These are phyloP conservation scores for Penicillium italicum DNA, from an alignment of 2,329 filamentous ascomycete genomes.

Conservation along the genomic window DNA sequence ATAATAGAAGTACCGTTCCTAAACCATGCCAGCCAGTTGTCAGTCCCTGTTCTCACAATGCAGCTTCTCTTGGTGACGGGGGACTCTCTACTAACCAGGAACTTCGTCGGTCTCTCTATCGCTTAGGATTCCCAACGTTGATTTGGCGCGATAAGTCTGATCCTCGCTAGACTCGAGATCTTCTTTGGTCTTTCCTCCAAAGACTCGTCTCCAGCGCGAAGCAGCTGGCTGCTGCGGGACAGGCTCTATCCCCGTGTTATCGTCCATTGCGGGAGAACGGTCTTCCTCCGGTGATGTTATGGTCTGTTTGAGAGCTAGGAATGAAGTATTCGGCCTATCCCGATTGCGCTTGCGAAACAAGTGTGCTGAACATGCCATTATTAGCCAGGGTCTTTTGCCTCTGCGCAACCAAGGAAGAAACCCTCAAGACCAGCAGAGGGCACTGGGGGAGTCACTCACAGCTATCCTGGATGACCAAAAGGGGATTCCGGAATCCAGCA, in stretches of 20 bases:
- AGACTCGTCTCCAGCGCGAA: slow-evolving; percentile 22
- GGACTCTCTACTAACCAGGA: slow-evolving; percentile 58
- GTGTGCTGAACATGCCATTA: background rate
- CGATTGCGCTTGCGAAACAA: background rate
- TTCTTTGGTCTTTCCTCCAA: slow-evolving; percentile 7
- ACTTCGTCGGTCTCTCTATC: slow-evolving; percentile 80
- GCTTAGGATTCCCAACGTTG: slow-evolving; percentile 75
- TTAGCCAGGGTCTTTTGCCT: background rate
- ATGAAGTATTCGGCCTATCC: background rate
- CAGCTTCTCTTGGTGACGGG: background rate
- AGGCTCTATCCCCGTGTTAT: background rate
- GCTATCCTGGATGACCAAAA: background rate
- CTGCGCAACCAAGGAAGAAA: background rate
- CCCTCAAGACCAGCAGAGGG: too few relatives aligned
- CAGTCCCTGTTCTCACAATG: background rate
- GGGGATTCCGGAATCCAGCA: background rate
- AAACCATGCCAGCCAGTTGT: background rate
- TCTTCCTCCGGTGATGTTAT: slow-evolving; percentile 8
- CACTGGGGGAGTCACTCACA: background rate
- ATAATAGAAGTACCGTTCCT: slow-evolving; percentile 61
- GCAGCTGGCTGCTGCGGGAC: background rate
- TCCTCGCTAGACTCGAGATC: slow-evolving; percentile 13
- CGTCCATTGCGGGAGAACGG: background rate
- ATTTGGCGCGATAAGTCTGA: slow-evolving; percentile 41
- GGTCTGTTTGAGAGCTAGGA: background rate